Base-by-base conservation (phyloP, 1,284 basidiomycete genomes). In the Tylopilus sp. region DNA sequence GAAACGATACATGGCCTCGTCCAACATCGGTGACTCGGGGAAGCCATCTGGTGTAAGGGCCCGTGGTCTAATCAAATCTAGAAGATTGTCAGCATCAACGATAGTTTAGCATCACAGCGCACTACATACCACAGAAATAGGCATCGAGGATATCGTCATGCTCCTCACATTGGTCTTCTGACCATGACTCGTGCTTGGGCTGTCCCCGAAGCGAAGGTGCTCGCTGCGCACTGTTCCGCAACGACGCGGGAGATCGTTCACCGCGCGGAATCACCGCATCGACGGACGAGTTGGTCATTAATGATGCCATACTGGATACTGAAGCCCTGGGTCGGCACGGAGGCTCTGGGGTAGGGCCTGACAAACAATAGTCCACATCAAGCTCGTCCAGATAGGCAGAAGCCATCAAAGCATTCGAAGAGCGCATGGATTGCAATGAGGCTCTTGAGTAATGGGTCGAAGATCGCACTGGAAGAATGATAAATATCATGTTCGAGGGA, bases 291-390 rank as follows among this genome's bases (percentile, higher is more conserved):
- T 76, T 74, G 0, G 81, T 80, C 67, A 79, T 68, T 55, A 82
- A 64, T 2, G 84, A 83, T 41, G 76, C 76, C 53, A 86, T 70
- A 51, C 81, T 86, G 39, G 71, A 73, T 46, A 79, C 71, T 6
- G 82, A 84, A 38, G 72, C 70, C 30, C 78, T 62, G 26, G 64
- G 55, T 6, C 45, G 60, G 51, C 55, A 60, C n/a, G 59, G 56
- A 46, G 66, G 57, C 37, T 69, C 68, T 8, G 66, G 59, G 33
- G 65, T 63, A 9, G 67, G 61, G 42, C 60, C 55, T 8, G 75
- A 69, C 19, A 80, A 58, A 18, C 61, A 61, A n/a, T 79, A 55
- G 29, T 71, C 62, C 4, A 80, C 66, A 16, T 65, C 74, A 11
- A 66, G 61, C 35, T 66, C 67, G 9, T 75, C 72, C 26, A 74